phyloP scores from a whole-genome alignment of 805 yeast genomes.

The Candida oleophila region DNA sequence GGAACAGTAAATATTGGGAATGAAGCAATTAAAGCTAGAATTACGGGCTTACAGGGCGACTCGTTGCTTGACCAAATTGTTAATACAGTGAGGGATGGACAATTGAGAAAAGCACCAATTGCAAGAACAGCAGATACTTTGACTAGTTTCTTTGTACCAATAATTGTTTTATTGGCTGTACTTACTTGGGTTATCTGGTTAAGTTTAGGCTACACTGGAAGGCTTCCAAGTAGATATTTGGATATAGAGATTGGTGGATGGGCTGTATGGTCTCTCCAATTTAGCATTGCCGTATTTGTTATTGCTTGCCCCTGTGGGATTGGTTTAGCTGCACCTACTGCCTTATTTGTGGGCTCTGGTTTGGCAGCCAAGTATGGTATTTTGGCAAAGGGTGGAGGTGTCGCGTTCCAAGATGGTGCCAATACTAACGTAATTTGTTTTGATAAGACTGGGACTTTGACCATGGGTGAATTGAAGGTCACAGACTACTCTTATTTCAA shows the following conservation, averaged over 20 bases:
- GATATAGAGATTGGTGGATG: constrained; percentile 73
- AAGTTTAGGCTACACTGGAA: constrained; percentile 51
- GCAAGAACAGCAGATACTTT: constrained; percentile 67
- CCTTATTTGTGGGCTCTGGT: constrained; percentile 76
- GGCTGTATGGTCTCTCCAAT: constrained; percentile 75
- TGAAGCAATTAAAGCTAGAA: constrained; percentile 50
- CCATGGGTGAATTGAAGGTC: constrained; percentile 60
- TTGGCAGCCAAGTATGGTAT: constrained; percentile 76
- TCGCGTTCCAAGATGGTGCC: constrained; percentile 77
- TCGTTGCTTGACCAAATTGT: constrained; percentile 72
- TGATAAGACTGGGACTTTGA: constrained; percentile 78
- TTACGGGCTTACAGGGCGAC: constrained; percentile 58
- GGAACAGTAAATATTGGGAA: constrained; percentile 71
- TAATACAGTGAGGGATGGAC: constrained; percentile 70
- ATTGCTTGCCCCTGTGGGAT: constrained; percentile 87
- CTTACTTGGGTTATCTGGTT: constrained; percentile 72
- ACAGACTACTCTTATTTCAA: constrained; percentile 44
- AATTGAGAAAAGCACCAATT: constrained; percentile 68
- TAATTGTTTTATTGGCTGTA: constrained; percentile 59
- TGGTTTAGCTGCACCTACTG: constrained; percentile 84
- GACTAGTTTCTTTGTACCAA: constrained; percentile 73
- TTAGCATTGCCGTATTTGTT: constrained; percentile 77
- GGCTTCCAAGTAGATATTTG: constrained; percentile 52
- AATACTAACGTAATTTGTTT: constrained; percentile 63
- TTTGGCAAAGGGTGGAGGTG: constrained; percentile 78